These are phyloP conservation scores for Cenchrus americanus DNA, from an alignment of 176 grass and related monocot genomes.

Conservation along the genomic window DNA sequence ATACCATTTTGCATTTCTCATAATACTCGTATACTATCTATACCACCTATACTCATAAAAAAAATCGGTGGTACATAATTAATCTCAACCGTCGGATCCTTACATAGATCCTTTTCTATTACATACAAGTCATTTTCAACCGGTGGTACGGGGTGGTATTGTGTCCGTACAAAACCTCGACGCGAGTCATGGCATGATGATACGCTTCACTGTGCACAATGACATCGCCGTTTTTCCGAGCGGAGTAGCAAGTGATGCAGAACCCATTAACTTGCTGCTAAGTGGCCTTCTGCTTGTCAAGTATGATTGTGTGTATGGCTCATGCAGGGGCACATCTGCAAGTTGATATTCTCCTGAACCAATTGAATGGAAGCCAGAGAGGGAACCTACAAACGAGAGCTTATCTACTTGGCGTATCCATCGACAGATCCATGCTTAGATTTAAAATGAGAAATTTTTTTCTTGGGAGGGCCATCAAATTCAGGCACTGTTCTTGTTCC, in stretches of 20 bases:
- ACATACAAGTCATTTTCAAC: too few species aligned
- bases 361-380: slow-evolving; percentile 33
- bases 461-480: slow-evolving; percentile 28
- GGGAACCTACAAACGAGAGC: slow-evolving; percentile 24
- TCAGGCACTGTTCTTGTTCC: slow-evolving; percentile 44
- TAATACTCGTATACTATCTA: too few species aligned
- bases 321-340: slow-evolving; percentile 15
- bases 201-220: slow-evolving; percentile 8
- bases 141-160: too few species aligned
- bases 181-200: background rate
- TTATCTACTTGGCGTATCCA: slow-evolving; percentile 22
- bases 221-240: background rate
- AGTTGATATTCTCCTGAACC: slow-evolving; percentile 35
- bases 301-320: slow-evolving; percentile 15
- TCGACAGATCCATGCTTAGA: background rate
- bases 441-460: slow-evolving; percentile 23
- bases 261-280: slow-evolving; percentile 37
- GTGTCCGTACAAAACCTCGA: background rate
- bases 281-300: slow-evolving; percentile 31
- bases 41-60: too few species aligned
- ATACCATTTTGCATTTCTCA: too few species aligned
- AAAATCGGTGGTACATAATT: too few species aligned
- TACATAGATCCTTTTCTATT: too few species aligned
- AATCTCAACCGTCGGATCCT: too few species aligned
- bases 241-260: slow-evolving; percentile 41